These are phyloP conservation scores for Cryptosporidium ubiquitum DNA, from an alignment of 169 alveolate genomes.

Conservation along the genomic window DNA sequence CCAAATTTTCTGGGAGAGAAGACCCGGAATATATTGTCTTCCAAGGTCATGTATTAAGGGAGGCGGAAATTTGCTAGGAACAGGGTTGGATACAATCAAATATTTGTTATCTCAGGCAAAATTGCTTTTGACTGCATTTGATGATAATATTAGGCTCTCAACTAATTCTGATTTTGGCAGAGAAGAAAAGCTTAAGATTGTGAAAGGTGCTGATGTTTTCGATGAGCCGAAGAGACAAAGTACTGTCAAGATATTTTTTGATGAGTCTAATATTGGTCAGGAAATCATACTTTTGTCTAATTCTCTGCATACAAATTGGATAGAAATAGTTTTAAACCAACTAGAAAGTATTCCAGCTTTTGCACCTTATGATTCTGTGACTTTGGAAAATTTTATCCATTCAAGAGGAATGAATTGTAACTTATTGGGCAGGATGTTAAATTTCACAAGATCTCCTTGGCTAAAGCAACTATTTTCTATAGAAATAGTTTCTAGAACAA, in stretches of 20 bases:
- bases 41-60: conserved; percentile 72
- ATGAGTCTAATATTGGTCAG: conserved; percentile 51
- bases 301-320: conserved; percentile 68
- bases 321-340: conserved; percentile 46
- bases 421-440: conserved; percentile 50
- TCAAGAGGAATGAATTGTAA: conserved; percentile 68
- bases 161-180: conserved; percentile 15
- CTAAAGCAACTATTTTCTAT: conserved; percentile 39
- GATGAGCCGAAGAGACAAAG: conserved; percentile 61
- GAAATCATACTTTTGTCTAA: conserved; percentile 43
- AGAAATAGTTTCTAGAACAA: conserved; percentile 60
- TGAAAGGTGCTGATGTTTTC: conserved; percentile 37
- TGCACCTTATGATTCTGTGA: conserved; percentile 66
- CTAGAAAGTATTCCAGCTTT: conserved; percentile 69
- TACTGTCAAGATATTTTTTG: conserved; percentile 36
- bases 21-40: conserved; percentile 60
- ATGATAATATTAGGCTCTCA: neutral
- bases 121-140: neutral
- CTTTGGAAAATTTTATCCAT: conserved; percentile 53
- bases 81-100: conserved; percentile 57
- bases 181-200: conserved; percentile 26
- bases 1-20: conserved; percentile 64
- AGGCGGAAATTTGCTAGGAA: conserved; percentile 62
- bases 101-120: conserved; percentile 70
- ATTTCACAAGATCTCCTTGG: conserved; percentile 70